Evolutionary conservation across 2,329 filamentous ascomycete genomes (phyloP), one percentile per base, ranked within the genome.

Genomic region (Epichloe uncinata): DNA sequence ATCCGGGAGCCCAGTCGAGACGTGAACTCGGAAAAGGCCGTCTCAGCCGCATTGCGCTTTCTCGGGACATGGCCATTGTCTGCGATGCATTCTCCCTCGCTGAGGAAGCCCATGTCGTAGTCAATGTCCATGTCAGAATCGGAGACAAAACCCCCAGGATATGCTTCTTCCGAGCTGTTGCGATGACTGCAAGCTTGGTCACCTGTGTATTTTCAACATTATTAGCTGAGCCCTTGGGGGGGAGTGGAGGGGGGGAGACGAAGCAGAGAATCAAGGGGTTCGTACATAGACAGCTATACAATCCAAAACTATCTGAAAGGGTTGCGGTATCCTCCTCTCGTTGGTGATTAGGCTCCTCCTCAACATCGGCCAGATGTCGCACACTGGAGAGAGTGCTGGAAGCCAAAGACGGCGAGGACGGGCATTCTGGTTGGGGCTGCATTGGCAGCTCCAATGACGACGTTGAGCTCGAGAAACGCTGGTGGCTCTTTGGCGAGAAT

Each of bases 281-380:
- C 84, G 68, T 81, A 90, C 87, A 88, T 60, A 87, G 76, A 66
- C 85, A 91, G 60, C 81, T 74, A 59, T 81, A 81, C 41, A 81
- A 69, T 43, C 72, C 70, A 52, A 72, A 69, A 22, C 66, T 62
- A 26, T 66, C 52, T 34, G 45, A 49, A 50, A 50, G 41, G 43
- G 51, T 50, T 20, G 51, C 52, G 20, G 40, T 71, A 48, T 75
- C 74, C 30, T 82, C 78, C 20, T 85, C 85, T 49, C 76, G 77
- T 63, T 90, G 77, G 63, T 90, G 85, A 41, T 81, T 68, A 2
- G 85, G 82, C 60, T 95, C 89, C 65, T 96, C 90, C 60, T 89
- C 79, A 18, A 96, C 85, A 59, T 93, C 86, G 15, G 87, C 85
- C 54, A 96, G 73, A 48, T 75, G 76, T 53, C 79, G 75, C 67